Base-by-base conservation (phyloP, 208 protist species). In the Trypanosoma mega region DNA sequence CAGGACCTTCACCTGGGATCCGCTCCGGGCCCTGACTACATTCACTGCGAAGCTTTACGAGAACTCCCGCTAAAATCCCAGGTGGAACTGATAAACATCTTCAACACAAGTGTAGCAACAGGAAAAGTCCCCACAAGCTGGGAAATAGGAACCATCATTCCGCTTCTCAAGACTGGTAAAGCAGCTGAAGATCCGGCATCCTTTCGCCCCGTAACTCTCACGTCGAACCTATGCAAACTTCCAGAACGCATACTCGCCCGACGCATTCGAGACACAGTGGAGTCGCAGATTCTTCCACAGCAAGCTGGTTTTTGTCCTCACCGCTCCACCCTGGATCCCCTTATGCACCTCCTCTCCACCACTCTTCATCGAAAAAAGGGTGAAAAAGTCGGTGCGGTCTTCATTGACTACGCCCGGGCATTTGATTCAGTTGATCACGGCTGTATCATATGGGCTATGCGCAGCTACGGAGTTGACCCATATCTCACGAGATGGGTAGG, bases 371-470 rank as follows among this genome's bases (percentile, higher is more conserved):
- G 9, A 3, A 21, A 30, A 27, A n/a, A 29, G 0, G 14, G 3
- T 26, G 1, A 50, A 20, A 20, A 21, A 20, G 14, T 44, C 3
- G 11, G 50, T 1, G 53, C 59, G 4, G 72, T 69, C 0, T 73
- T 78, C 18, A 64, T 78, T 31, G 65, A 73, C 44, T 73, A 73
- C 46, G 48, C 72, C 47, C 21, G 46, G 1, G 65, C 72, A 8
- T 78, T 78, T 54, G 65, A 78, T 43, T 73, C 72, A 16, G 66
- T 73, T 29, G 72, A 78, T 45, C 65, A 72, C 23, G 55, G 48
- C 24, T 51, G 59, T 27, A 72, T 73, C 23, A 16, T 78, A 0
- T 9, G 59, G 8, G 60, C 65, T 1, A 33, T 78, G 29, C 1
- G 14, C 0, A 0, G 9, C 8, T 39, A 58, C 1, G 31, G 43